Evolutionary conservation across 768 basidiomycete genomes (phyloP).

Genomic region (Tricholomella constricta): DNA sequence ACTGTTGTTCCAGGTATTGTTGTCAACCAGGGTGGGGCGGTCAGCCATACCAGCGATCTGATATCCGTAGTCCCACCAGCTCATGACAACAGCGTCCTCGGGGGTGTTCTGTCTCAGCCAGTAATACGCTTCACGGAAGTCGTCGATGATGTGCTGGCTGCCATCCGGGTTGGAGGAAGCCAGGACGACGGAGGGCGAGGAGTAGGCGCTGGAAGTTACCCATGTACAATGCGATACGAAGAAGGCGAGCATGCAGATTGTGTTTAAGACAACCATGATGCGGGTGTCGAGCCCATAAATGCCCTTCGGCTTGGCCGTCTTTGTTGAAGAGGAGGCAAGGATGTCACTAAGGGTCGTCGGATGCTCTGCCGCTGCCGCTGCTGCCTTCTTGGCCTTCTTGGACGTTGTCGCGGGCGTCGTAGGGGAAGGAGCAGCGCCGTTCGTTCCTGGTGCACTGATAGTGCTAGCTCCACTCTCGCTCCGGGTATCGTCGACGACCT

Average conservation of each 20-base stretch:
- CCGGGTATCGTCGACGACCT: slow-evolving; percentile 31
- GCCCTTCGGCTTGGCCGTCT: slow-evolving; percentile 49
- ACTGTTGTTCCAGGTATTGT: slow-evolving; percentile 99
- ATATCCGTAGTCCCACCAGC: slow-evolving; percentile 99
- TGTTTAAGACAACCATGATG: slow-evolving; percentile 69
- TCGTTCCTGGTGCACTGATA: neutral
- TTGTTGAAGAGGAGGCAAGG: slow-evolving; percentile 36
- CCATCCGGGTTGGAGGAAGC: slow-evolving; percentile 81
- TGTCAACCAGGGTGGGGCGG: slow-evolving; percentile 93
- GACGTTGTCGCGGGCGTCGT: slow-evolving; percentile 34
- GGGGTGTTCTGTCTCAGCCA: slow-evolving; percentile 97
- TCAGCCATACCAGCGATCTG: slow-evolving; percentile 99
- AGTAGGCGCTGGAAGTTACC: slow-evolving; percentile 94
- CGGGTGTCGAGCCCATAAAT: slow-evolving; percentile 89
- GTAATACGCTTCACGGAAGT: slow-evolving; percentile 99
- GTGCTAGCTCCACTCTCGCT: slow-evolving; percentile 27
- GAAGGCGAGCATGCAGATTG: slow-evolving; percentile 76
- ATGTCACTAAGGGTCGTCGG: slow-evolving; percentile 39
- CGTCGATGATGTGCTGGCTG: slow-evolving; percentile 93
- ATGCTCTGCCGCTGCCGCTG: slow-evolving; percentile 30
- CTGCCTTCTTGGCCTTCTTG: slow-evolving; percentile 66
- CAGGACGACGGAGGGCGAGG: slow-evolving; percentile 95
- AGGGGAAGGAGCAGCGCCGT: slow-evolving; percentile 19
- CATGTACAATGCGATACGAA: slow-evolving; percentile 98
- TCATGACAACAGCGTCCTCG: slow-evolving; percentile 92